A percentile compares a stretch with the other conserved stretches of the same genome.
Evolutionary conservation across 306 rosid genomes (phyloP).

Genomic region (Amphicarpaea edgeworthii): DNA sequence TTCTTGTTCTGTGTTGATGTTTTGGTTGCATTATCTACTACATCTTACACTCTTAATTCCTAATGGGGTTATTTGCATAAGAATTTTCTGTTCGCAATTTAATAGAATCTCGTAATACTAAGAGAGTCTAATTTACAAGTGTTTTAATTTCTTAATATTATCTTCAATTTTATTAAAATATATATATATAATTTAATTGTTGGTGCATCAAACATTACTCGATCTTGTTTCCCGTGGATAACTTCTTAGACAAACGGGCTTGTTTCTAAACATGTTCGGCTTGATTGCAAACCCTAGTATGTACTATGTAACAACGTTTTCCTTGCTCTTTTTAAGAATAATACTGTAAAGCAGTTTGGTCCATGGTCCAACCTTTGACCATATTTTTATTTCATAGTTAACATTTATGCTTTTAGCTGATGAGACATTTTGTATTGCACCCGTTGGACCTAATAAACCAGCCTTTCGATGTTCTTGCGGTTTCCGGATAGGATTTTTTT

Average conservation of each 20-base stretch:
- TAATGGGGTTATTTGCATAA: not conserved
- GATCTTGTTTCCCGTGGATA: not conserved
- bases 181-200: too few species aligned
- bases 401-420: not conserved
- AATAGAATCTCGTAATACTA: not conserved
- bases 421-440: not conserved
- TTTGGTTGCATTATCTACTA: not conserved
- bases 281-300: not conserved
- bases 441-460: too few species aligned
- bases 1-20: not conserved
- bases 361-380: constrained; percentile 11
- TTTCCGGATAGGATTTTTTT: not conserved
- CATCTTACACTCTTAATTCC: not conserved
- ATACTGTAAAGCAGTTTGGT: not conserved
- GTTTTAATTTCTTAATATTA: too few species aligned
- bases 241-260: not conserved
- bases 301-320: not conserved
- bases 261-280: too few species aligned
- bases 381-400: not conserved
- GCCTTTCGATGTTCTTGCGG: not conserved
- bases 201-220: not conserved
- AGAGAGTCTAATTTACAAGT: too few species aligned
- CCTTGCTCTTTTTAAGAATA: not conserved
- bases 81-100: not conserved
- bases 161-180: too few species aligned